Evolutionary conservation across 2,329 filamentous ascomycete species (phyloP).

Genomic region (Pyricularia pennisetigena): DNA sequence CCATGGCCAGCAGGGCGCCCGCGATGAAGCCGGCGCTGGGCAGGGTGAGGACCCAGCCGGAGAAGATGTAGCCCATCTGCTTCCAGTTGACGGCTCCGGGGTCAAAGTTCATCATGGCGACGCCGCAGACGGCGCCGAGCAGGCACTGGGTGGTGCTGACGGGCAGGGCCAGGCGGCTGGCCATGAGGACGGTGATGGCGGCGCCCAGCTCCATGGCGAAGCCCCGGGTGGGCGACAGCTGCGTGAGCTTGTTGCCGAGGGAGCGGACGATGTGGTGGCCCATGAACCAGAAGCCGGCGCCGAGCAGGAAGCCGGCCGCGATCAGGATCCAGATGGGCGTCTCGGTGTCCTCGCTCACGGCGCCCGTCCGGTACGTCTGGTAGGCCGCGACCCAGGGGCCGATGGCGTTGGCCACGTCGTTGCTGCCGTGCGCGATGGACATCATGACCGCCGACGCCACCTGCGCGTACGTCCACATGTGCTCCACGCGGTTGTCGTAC

Average conservation of each 20-base stretch:
- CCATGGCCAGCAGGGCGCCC: constrained; percentile 15
- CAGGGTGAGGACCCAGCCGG: constrained; percentile 16
- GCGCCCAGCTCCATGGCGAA: constrained; percentile 50
- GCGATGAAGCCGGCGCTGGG: constrained; percentile 15
- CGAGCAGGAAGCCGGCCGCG: constrained; percentile 24
- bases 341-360: constrained; percentile 17
- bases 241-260: constrained; percentile 28
- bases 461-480: constrained; percentile 34
- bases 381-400: constrained; percentile 28
- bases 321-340: constrained; percentile 29
- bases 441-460: constrained; percentile 26
- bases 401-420: constrained; percentile 31
- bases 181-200: constrained; percentile 27
- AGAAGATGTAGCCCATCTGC: constrained; percentile 16
- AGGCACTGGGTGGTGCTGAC: constrained; percentile 18
- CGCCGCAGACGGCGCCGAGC: constrained; percentile 16
- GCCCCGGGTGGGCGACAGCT: constrained; percentile 35
- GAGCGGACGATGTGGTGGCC: constrained; percentile 79
- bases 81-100: constrained; percentile 16
- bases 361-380: constrained; percentile 21
- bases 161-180: constrained; percentile 14
- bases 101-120: constrained; percentile 15
- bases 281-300: constrained; percentile 38
- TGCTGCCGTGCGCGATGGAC: constrained; percentile 32
- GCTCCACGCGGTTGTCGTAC: constrained; percentile 35